Evolutionary conservation across 768 basidiomycete genomes (phyloP).

Genomic region (Arthromyces matolae): DNA sequence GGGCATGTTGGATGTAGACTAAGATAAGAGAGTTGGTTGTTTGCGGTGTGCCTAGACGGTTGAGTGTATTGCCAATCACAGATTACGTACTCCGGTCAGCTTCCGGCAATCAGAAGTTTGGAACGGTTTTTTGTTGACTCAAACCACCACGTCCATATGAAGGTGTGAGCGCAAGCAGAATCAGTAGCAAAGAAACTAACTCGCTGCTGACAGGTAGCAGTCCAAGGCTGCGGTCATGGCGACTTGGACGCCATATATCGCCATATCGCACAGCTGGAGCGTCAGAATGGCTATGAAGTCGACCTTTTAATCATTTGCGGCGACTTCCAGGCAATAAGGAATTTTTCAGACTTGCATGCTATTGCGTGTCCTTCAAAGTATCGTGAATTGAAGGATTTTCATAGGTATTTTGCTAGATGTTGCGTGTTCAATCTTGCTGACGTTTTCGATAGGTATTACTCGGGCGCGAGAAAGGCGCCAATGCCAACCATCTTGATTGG

Average conservation of each 20-base stretch:
- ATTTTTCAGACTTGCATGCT: slow-evolving; percentile 76
- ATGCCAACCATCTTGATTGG: slow-evolving; percentile 91
- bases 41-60: too few relatives aligned
- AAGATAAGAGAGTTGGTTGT: too few relatives aligned
- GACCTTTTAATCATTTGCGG: slow-evolving; percentile 91
- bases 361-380: slow-evolving; percentile 94
- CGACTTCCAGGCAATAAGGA: slow-evolving; percentile 95
- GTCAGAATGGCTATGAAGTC: slow-evolving; percentile 57
- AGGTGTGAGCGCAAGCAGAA: too few relatives aligned
- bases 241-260: slow-evolving; percentile 82
- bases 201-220: slow-evolving; percentile 61
- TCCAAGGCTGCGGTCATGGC: slow-evolving; percentile 96
- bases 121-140: too few relatives aligned
- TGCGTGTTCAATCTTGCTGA: neutral
- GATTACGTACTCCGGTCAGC: too few relatives aligned
- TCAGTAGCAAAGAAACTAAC: too few relatives aligned
- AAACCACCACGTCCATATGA: too few relatives aligned
- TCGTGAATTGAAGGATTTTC: slow-evolving; percentile 76
- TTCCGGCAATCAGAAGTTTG: too few relatives aligned
- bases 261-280: slow-evolving; percentile 62
- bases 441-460: slow-evolving; percentile 66
- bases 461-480: slow-evolving; percentile 74
- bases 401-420: slow-evolving; percentile 51
- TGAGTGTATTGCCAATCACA: too few relatives aligned
- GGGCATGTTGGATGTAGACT: slow-evolving; percentile 21